Percentiles rank a stretch among this genome's conserved stretches.
Evolutionary conservation across 495 filamentous ascomycete species (phyloP).

Genomic region (Parmelia sp.): DNA sequence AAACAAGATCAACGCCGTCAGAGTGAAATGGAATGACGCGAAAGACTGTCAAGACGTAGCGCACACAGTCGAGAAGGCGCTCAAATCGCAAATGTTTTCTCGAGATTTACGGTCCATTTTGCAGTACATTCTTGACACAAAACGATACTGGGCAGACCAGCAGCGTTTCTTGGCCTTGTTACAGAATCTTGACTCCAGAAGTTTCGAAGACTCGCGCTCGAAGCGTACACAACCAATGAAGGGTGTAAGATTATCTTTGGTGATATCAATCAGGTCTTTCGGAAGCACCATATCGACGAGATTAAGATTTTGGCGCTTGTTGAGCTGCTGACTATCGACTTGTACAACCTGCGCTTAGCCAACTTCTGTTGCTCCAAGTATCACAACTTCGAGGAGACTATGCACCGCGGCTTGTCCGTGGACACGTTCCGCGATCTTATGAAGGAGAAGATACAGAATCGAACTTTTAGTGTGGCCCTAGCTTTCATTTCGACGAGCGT

Average conservation of each 20-base stretch:
- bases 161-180: not conserved
- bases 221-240: slow-evolving; percentile 14
- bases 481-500: slow-evolving; percentile 13
- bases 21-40: slow-evolving; percentile 4
- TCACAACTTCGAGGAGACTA: slow-evolving; percentile 10
- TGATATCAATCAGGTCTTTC: slow-evolving; percentile 16
- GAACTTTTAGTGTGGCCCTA: slow-evolving; percentile 12
- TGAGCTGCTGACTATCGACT: slow-evolving; percentile 15
- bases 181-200: not conserved
- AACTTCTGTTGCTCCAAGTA: slow-evolving; percentile 9
- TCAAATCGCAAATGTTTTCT: not conserved
- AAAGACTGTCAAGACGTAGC: not conserved
- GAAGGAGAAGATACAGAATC: slow-evolving; percentile 3
- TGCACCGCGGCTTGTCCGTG: slow-evolving; percentile 15
- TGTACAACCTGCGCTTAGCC: slow-evolving; percentile 16
- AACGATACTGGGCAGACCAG: slow-evolving; percentile 6
- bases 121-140: not conserved
- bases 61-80: not conserved
- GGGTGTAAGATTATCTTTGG: slow-evolving; percentile 15
- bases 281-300: slow-evolving; percentile 14
- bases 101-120: slow-evolving; percentile 3
- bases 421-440: slow-evolving; percentile 11
- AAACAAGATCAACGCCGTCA: slow-evolving; percentile 1
- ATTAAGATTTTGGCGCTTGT: slow-evolving; percentile 8
- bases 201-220: slow-evolving; percentile 8